A percentile compares a stretch with the other conserved stretches of the same genome.
Evolutionary conservation across 1,284 basidiomycete genomes (phyloP).

Genomic region (Fistulina hepatica): DNA sequence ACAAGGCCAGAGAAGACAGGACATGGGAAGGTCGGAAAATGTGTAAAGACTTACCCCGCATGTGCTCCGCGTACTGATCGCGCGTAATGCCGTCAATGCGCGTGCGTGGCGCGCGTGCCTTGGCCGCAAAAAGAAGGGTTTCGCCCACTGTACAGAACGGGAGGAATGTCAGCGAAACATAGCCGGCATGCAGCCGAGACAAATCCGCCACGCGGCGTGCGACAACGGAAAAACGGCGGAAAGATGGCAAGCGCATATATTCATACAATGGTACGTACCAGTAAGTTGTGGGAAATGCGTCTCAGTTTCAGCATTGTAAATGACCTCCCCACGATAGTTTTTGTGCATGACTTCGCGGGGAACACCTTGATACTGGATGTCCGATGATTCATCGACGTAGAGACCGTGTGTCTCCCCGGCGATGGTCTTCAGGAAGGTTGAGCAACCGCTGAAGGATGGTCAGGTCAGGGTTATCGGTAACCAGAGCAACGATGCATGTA

Average conservation of each 20-base stretch:
- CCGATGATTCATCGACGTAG: constrained; percentile 37
- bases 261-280: too few species aligned
- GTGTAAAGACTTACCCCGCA: constrained; percentile 17
- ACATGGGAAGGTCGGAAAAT: neutral
- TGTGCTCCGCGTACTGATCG: constrained; percentile 31
- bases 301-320: constrained; percentile 64
- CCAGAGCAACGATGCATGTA: constrained; percentile 4
- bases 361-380: constrained; percentile 60
- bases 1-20: too few species aligned
- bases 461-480: constrained; percentile 1
- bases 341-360: constrained; percentile 38
- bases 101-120: constrained; percentile 43
- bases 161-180: too few species aligned
- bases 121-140: constrained; percentile 55
- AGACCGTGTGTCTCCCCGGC: constrained; percentile 59
- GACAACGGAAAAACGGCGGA: neutral
- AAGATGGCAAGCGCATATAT: neutral
- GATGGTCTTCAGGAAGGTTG: constrained; percentile 61
- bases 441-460: constrained; percentile 40
- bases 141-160: constrained; percentile 57
- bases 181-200: too few species aligned
- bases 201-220: too few species aligned
- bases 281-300: constrained; percentile 66
- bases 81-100: constrained; percentile 36
- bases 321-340: constrained; percentile 55